Evolutionary conservation across 2,329 filamentous ascomycete genomes (phyloP).

Genomic region (Aspergillus tanneri): DNA sequence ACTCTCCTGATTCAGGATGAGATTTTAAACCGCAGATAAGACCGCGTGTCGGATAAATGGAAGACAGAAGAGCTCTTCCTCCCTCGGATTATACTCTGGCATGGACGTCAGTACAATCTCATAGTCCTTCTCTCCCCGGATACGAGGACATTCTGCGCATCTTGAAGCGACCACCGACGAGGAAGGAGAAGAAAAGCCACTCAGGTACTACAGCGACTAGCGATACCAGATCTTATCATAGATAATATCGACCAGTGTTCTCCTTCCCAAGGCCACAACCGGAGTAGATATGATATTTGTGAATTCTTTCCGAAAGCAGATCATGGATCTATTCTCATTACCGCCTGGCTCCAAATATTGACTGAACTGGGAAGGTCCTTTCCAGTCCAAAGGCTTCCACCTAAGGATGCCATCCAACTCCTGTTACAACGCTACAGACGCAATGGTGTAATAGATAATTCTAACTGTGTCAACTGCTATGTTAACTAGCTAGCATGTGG

Average conservation of each 20-base stretch:
- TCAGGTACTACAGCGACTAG: constrained; percentile 16
- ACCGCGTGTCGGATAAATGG: too few species aligned
- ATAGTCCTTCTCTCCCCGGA: constrained; percentile 16
- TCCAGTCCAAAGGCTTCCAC: constrained; percentile 32
- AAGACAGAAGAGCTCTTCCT: too few species aligned
- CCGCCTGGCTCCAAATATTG: constrained; percentile 35
- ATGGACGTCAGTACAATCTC: constrained; percentile 19
- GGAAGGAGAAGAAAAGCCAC: constrained; percentile 16
- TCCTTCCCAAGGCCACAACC: constrained; percentile 5
- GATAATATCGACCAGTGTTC: constrained; percentile 30
- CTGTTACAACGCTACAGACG: constrained; percentile 17
- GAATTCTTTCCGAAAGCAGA: constrained; percentile 32
- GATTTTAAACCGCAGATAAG: too few species aligned
- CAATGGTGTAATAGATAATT: too few species aligned
- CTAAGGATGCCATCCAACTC: constrained; percentile 10
- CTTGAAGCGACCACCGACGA: constrained; percentile 7
- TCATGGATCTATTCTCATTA: constrained; percentile 47
- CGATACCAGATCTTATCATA: constrained; percentile 22
- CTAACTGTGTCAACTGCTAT: too few species aligned
- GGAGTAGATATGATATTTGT: constrained; percentile 28
- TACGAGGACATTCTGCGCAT: constrained; percentile 12
- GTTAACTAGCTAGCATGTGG: too few species aligned
- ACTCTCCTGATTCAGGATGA: too few species aligned
- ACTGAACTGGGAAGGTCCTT: constrained; percentile 36
- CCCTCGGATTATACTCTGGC: too few species aligned